Base-by-base conservation (phyloP, 169 alveolate genomes). In the Plasmodium blacklocki region DNA sequence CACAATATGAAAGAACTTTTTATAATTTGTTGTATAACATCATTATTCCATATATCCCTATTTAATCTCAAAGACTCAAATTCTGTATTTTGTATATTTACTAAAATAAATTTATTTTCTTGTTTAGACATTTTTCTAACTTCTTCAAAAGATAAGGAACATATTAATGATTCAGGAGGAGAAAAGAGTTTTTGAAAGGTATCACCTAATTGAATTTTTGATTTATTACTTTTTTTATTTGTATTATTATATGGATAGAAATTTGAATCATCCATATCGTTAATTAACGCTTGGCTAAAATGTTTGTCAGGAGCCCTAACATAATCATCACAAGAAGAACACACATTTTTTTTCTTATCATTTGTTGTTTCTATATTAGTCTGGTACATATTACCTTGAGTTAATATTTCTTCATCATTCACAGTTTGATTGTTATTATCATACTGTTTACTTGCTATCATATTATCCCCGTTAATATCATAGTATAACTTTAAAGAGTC, bases 41-140 rank as follows among this genome's bases (percentile, higher is more conserved):
- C 90, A 45, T 80, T 80, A 47, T 80, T 80, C 90, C 90, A 80
- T 32, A 80, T 80, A 29, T 80, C 90, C 26, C 90, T 66, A 54
- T 80, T 80, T 59, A 80, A 32, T 39, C 58, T 39, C 72, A 80
- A 6, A 5, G 90, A 80, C 0, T 80, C 90, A 52, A 80, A 80
- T 67, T 80, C 90, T 0, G 83, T 67, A 56, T 80, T 45, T 45
- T 80, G 90, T 3, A 80, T 80, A 45, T 71, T 80, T 11, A 45
- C 90, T 39, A 80, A 50, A 8, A 80, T 68, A 8, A 60, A 80
- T 72, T 68, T 80, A 54, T 80, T 50, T 80, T 80, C 90, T 2
- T 39, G 43, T 80, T 43, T 80, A 2, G 90, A 54, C 45, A 19
- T 68, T 80, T 67, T 80, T 21, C 90, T 15, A 2, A 67, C 73